Base-by-base conservation (phyloP, 352 stramenopile species). In the Phytopythium aichiense region DNA sequence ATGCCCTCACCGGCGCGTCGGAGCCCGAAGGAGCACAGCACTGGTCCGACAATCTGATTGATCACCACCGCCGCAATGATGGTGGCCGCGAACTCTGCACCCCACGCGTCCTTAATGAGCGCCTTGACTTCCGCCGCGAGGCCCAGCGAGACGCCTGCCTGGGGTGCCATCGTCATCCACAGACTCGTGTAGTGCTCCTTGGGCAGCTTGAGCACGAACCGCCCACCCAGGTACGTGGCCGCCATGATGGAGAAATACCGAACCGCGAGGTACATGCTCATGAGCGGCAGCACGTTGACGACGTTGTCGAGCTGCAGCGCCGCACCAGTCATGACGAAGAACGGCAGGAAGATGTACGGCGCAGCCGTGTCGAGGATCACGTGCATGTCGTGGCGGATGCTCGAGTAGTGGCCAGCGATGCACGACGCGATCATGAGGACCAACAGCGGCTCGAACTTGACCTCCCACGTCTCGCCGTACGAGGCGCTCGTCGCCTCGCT, bases 261-360 rank as follows among this genome's bases (percentile, higher is more conserved):
- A 30, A 87, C 54, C n/a, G 71, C 58, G 23, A 89, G 66, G 56
- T 85, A 87, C 53, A 83, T 61, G 46, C 79, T 85, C 76, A 88
- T 87, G 55, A 89, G 64, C 16, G 80, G 80, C 49, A 89, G 67
- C 22, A 80, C 77, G 37, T 72, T 58, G 13, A 74, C 51, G 22
- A 89, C 80, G 51, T 89, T 77, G 71, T 89, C 73, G 35, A 89
- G 73, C 61, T 88, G 79, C 56, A 89, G 64, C 4, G 74, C 73
- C 5, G 80, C 80, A 2, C 80, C 80, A 1, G 80, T 89, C 77
- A 89, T 87, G 38, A 87, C 76, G 70, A 89, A 89, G 67, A 89
- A 89, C 9, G 80, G 80, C 59, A 89, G 57, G 55, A 89, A 87
- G 25, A 89, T 78, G 68, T 85, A 89, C 12, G 80, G 80, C 56